Conservation (phyloP, 1,284 basidiomycete species). For the Boletellus dicymbophilus region DNA sequence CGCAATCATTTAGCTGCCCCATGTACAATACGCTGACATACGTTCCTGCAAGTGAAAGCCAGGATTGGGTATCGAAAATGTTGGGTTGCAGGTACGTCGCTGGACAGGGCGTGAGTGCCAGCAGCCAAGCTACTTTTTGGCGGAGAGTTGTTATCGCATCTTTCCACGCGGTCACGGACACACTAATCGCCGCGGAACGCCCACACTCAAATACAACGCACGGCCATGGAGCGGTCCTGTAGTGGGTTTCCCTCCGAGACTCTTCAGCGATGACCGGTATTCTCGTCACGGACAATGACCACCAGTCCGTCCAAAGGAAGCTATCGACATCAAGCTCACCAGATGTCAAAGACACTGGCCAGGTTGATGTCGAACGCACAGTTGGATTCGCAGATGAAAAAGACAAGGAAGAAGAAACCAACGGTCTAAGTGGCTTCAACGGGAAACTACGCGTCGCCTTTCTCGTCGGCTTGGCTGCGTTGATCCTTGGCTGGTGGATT, state of each 20-base stretch:
- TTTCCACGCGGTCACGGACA: conserved; percentile 7
- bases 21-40: too few species aligned
- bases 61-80: too few species aligned
- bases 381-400: conserved; percentile 24
- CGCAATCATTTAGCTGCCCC: too few species aligned
- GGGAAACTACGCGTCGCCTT: conserved; percentile 41
- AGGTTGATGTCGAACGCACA: conserved; percentile 19
- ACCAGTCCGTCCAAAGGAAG: conserved; percentile 21
- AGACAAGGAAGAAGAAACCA: conserved; percentile 21
- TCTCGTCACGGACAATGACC: not conserved
- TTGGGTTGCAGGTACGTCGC: too few species aligned
- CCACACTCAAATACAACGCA: not conserved
- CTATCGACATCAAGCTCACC: conserved; percentile 13
- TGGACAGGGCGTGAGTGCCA: too few species aligned
- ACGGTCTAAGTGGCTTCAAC: conserved; percentile 19
- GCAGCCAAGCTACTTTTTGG: too few species aligned
- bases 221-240: not conserved
- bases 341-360: conserved; percentile 24
- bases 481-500: conserved; percentile 84
- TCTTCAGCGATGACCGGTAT: conserved; percentile 20
- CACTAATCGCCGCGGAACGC: not conserved
- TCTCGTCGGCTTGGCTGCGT: conserved; percentile 50
- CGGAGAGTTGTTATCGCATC: not conserved
- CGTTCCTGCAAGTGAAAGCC: too few species aligned
- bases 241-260: not conserved